phyloP scores from a whole-genome alignment of 163 green algal genomes.

The Trebouxia gelatinosa region DNA sequence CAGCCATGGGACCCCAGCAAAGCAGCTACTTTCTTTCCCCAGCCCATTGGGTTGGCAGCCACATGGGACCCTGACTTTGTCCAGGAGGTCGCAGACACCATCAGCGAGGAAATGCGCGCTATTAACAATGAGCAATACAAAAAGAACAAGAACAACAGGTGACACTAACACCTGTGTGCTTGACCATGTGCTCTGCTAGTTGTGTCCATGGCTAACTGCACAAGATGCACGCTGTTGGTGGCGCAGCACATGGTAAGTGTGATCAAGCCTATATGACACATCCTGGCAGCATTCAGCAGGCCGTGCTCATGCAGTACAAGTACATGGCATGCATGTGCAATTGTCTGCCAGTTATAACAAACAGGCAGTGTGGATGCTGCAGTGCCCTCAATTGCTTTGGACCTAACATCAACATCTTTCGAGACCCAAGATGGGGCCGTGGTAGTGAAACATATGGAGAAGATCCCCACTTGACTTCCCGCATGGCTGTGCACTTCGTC shows the following conservation, averaged over 20 bases:
- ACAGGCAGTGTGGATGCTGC: not conserved
- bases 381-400: slow-evolving; percentile 48
- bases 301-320: no score
- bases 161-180: no score
- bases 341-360: not conserved
- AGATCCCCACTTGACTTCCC: slow-evolving; percentile 49
- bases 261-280: no score
- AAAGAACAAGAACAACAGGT: slow-evolving; percentile 9
- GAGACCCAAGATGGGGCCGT: slow-evolving; percentile 54
- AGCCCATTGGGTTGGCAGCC: slow-evolving; percentile 50
- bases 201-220: no score
- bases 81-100: slow-evolving; percentile 30
- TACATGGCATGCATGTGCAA: not conserved
- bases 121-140: slow-evolving; percentile 44
- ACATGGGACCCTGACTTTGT: slow-evolving; percentile 44
- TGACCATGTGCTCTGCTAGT: no score
- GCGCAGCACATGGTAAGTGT: no score
- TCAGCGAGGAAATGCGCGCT: slow-evolving; percentile 50
- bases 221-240: no score
- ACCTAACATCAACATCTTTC: slow-evolving; percentile 60
- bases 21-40: slow-evolving; percentile 46
- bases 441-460: slow-evolving; percentile 49
- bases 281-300: no score
- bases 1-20: slow-evolving; percentile 30
- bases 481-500: slow-evolving; percentile 43